Conservation (phyloP, 257 asterid genomes). For the Leptodermis oblonga region DNA sequence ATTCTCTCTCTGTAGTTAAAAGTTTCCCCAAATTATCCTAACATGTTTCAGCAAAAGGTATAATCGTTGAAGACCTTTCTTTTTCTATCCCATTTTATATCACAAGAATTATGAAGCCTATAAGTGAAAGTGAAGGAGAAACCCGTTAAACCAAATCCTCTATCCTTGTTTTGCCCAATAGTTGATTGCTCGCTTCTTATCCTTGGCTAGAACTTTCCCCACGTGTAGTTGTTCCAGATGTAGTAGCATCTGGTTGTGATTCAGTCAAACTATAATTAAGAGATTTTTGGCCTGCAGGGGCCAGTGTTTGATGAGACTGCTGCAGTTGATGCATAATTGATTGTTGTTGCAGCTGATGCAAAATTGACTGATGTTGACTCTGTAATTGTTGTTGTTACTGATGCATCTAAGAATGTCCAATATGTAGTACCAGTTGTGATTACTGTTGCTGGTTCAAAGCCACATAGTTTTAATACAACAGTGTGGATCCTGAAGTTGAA, state of each 20-base stretch:
- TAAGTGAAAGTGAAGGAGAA: constrained; percentile 9
- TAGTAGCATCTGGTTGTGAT: constrained; percentile 85
- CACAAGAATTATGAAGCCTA: neutral
- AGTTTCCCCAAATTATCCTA: neutral
- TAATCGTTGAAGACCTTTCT: neutral
- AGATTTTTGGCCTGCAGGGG: constrained; percentile 66
- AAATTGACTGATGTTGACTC: constrained; percentile 35
- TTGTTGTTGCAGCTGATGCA: constrained; percentile 39
- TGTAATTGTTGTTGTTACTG: no score
- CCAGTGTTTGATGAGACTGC: constrained; percentile 62
- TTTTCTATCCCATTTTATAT: neutral
- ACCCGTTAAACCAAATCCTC: constrained; percentile 87
- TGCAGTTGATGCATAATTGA: constrained; percentile 50
- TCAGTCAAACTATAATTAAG: constrained; percentile 85
- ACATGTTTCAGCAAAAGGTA: neutral
- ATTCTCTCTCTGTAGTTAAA: neutral
- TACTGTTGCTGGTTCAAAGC: constrained; percentile 62
- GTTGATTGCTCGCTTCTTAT: constrained; percentile 79
- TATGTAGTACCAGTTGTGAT: constrained; percentile 70
- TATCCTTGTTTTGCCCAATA: constrained; percentile 89
- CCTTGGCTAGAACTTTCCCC: constrained; percentile 96
- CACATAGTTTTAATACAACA: constrained; percentile 56
- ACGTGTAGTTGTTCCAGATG: constrained; percentile 76
- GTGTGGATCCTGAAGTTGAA: no score
- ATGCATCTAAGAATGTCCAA: constrained; percentile 50